Base-by-base conservation (phyloP, 495 filamentous ascomycete genomes). In the Aspergillus campestris region DNA sequence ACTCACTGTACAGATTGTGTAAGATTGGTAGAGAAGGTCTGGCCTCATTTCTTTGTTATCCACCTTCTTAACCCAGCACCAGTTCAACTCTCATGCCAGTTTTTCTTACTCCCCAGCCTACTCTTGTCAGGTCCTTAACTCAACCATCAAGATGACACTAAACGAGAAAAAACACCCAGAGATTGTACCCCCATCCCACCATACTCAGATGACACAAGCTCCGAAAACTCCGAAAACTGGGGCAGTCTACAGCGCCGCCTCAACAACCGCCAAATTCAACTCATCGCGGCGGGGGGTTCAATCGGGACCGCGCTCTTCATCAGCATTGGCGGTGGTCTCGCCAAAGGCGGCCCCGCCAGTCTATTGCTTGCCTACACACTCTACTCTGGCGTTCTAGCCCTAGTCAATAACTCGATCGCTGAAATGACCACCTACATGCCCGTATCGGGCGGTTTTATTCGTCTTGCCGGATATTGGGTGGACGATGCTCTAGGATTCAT, bases 401-500 rank as follows among this genome's bases (percentile, higher is more conserved):
- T 64, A 54, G 49, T 69, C 38, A 63, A 61, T 40, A 61, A 61
- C 42, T 59, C 55, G n/a, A 33, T 76, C 5, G 72, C 63, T n/a
- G 72, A 76, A 50, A 61, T 76, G 60, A 65, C 62, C n/a, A 64
- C 68, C 27, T 58, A 70, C 29, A 64, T 77, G 55, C 82, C 82
- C 10, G 75, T 81, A 13, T 75, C 71, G 27, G 83, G 71, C 52
- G 70, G 59, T 18, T 75, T 77, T 48, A 74, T 68, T 47, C 67
- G 62, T 10, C 64, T 71, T 45, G 63, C 69, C 5, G 55, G 54
- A 13, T 65, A 70, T 49, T 77, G 74, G 61, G 67, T 77, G 12
- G 74, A 77, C 42, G 67, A 71, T 28, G 69, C 74, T 11, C 70
- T 73, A 52, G 74, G 74, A 13, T 77, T 76, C 44, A 71, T 74